A percentile compares a stretch with the other conserved stretches of the same genome.
Evolutionary conservation across 305 asterid genomes (phyloP).

Genomic region (Fraxinus dipetala): DNA sequence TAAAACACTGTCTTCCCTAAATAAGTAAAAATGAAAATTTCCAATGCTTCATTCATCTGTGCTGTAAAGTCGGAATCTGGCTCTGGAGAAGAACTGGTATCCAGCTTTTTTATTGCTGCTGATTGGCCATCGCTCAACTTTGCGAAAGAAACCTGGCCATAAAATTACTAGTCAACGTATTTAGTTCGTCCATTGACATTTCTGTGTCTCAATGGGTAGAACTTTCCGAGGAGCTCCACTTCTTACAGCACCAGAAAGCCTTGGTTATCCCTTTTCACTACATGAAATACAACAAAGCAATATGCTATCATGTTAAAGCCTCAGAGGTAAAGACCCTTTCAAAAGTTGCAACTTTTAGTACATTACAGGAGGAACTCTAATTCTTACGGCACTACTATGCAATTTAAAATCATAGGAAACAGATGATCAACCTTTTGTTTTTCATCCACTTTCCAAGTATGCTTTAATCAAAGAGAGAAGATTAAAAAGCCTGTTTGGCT

Average conservation of each 20-base stretch:
- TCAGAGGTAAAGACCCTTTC: too few relatives aligned
- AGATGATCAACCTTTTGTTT: not conserved
- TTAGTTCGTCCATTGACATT: too few relatives aligned
- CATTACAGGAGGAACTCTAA: not conserved
- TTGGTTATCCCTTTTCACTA: too few relatives aligned
- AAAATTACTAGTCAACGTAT: too few relatives aligned
- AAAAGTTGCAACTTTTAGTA: not conserved
- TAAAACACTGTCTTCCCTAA: not conserved
- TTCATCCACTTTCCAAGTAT: too few relatives aligned
- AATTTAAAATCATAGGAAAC: not conserved
- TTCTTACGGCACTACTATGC: not conserved
- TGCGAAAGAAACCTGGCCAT: slow-evolving; percentile 26
- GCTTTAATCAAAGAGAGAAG: not conserved
- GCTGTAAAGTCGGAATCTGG: slow-evolving; percentile 58
- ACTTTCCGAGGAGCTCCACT: too few relatives aligned
- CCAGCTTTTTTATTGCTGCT: slow-evolving; percentile 69
- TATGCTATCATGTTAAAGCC: too few relatives aligned
- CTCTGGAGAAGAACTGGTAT: slow-evolving; percentile 57
- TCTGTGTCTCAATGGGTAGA: too few relatives aligned
- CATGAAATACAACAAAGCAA: too few relatives aligned
- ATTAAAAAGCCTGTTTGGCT: not conserved
- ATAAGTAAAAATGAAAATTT: not conserved
- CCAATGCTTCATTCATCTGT: slow-evolving; percentile 41
- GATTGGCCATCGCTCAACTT: slow-evolving; percentile 45
- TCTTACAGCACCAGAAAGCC: too few relatives aligned